These are phyloP conservation scores for Vigna hirtella DNA, from an alignment of 306 rosid genomes.

Conservation along the genomic window DNA sequence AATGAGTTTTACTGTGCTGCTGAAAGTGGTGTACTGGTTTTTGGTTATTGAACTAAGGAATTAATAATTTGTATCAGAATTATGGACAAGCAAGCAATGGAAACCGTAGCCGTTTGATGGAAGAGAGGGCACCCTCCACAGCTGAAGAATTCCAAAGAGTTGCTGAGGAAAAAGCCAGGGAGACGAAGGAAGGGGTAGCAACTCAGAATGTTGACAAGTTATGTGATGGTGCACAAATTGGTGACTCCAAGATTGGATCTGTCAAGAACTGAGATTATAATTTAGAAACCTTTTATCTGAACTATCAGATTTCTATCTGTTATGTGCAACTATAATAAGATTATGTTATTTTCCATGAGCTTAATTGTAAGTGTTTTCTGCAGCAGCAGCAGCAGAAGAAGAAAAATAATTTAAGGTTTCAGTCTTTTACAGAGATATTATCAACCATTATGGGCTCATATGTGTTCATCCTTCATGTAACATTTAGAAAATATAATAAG, in stretches of 20 bases:
- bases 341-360: not conserved
- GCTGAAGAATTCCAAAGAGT: constrained; percentile 59
- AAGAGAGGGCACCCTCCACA: constrained; percentile 53
- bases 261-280: constrained; percentile 30
- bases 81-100: constrained; percentile 44
- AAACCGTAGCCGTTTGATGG: constrained; percentile 40
- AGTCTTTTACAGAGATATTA: not conserved
- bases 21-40: not conserved
- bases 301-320: constrained; percentile 4
- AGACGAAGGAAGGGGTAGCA: constrained; percentile 20
- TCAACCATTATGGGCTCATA: constrained; percentile 2
- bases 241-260: constrained; percentile 33
- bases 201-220: constrained; percentile 21
- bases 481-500: too few species aligned
- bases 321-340: constrained; percentile 6
- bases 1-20: constrained; percentile 12
- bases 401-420: constrained; percentile 3
- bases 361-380: not conserved
- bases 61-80: constrained; percentile 18
- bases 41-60: constrained; percentile 1
- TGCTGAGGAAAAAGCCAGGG: constrained; percentile 50
- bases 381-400: not conserved
- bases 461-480: too few species aligned
- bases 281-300: constrained; percentile 4
- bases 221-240: constrained; percentile 20